Conservation (phyloP, 2,329 filamentous ascomycete genomes). For the Colletotrichum sp. region DNA sequence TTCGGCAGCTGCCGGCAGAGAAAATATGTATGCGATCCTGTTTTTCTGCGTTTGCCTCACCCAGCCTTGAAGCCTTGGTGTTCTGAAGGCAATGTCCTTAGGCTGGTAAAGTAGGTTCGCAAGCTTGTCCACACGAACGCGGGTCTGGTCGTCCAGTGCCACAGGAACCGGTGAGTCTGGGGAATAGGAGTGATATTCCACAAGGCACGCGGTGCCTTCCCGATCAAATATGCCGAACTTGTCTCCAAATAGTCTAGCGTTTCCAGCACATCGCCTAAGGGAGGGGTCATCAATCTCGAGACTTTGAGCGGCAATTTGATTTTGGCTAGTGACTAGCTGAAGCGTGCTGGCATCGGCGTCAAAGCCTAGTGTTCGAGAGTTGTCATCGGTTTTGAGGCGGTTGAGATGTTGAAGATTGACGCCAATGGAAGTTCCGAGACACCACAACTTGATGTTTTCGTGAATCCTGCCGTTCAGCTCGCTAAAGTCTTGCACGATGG, state of each 20-base stretch:
- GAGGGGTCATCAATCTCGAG: not conserved
- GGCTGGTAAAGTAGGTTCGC: not conserved
- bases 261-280: rapidly evolving
- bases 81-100: not conserved
- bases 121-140: rapidly evolving
- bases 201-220: not conserved
- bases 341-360: not conserved
- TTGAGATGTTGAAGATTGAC: not conserved
- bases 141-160: not conserved
- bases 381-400: not conserved
- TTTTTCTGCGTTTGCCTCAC: not conserved
- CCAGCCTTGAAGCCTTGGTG: rapidly evolving
- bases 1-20: not conserved
- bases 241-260: rapidly evolving
- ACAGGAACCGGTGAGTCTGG: not conserved
- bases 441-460: not conserved
- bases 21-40: not conserved
- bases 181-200: not conserved
- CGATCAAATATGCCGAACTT: not conserved
- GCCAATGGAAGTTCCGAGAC: not conserved
- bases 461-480: not conserved
- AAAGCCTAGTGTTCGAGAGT: not conserved
- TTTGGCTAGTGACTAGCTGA: not conserved
- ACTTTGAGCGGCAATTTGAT: rapidly evolving
- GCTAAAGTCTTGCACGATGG: rapidly evolving